Base-by-base conservation (phyloP, 139 green algal species). In the Yamagishiella unicocca region DNA sequence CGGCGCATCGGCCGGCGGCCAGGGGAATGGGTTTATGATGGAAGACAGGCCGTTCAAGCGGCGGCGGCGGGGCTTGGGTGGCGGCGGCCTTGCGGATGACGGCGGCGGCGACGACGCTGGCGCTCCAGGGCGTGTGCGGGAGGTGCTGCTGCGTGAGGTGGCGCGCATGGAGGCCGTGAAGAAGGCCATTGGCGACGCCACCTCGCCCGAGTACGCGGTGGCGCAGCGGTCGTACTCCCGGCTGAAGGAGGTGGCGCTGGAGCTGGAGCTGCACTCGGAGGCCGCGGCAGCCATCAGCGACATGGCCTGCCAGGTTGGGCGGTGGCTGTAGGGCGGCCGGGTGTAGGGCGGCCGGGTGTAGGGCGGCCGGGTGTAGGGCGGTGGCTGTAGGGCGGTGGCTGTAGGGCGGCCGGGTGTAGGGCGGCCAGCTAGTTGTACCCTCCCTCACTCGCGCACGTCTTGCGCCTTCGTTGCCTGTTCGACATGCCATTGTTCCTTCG, bases 161-260 rank as follows among this genome's bases (percentile, higher is more conserved):
- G 85, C 89, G 21, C 90, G 94, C 27, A 94, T 95, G 35, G 94
- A 96, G 90, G 88, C 87, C 1, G 90, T 96, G 33, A 93, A 95
- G 90, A 75, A 85, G 38, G 84, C 89, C 62, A 92, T 96, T 19
- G 77, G 82, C 10, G 95, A 98, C 84, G 83, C 91, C 1, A 76
- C 22, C 38, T 92, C 84, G 2, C 42, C 78, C 0, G 95, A 97
- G 89, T 86, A 92, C 38, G 80, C 87, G 22, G 94, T 98, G 21
- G 93, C 93, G 6, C 81, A 90, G 78, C 92, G 93, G 29, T 94
- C 93, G 3, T 94, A 92, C 68, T 75, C 84, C 38, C 93, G 94
- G 72, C 84, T 98, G 17, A 71, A 88, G 77, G 55, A 75, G 27
- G 84, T 94, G 17, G 80, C 84, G n/a, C 29, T 46, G 77, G 92